Conservation (phyloP, 129 eudicot genomes). For the Pittosporum tobira region DNA sequence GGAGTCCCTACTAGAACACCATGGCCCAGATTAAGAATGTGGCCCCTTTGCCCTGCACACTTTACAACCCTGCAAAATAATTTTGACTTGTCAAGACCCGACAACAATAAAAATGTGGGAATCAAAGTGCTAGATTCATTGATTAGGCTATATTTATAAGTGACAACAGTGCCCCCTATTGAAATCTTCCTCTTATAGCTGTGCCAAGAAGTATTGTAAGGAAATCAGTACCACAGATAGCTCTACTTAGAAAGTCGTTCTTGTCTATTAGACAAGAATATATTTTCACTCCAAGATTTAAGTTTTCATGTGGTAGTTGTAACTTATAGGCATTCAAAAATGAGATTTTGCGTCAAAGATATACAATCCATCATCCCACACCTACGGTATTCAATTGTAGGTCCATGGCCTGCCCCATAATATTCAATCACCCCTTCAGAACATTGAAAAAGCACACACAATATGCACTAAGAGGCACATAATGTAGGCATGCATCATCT, state of each 20-base stretch:
- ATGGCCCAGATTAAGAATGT: constrained; percentile 87
- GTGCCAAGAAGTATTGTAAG: no score
- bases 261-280: no score
- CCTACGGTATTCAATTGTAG: background rate
- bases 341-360: background rate
- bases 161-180: background rate
- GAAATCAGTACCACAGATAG: no score
- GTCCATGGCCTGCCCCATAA: background rate
- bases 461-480: background rate
- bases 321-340: background rate
- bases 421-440: background rate
- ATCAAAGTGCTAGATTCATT: background rate
- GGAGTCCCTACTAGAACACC: constrained; percentile 99
- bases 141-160: background rate
- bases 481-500: background rate
- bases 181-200: background rate
- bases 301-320: no score
- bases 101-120: background rate
- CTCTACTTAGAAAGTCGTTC: background rate
- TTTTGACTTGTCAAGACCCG: background rate
- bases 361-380: background rate
- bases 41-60: constrained; percentile 82
- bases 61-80: constrained; percentile 69
- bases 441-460: background rate
- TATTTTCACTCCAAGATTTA: no score